Evolutionary conservation across 2,329 filamentous ascomycete genomes (phyloP).

Genomic region (Domatiomyces globalis): DNA sequence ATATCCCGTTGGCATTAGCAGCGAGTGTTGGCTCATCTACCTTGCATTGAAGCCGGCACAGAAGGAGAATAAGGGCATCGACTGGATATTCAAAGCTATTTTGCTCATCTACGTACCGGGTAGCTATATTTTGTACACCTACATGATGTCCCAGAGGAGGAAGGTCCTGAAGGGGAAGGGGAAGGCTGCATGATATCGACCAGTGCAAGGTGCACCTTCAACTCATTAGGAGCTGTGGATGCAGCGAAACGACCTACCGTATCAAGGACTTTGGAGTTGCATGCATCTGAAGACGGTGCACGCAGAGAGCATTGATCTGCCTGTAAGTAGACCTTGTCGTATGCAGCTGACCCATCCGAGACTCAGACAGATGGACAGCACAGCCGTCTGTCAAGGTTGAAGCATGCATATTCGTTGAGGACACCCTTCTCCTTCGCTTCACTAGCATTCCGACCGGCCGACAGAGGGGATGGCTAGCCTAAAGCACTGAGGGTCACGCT

Average conservation of each 20-base stretch:
- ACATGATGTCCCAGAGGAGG: constrained; percentile 84
- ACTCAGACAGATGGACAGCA: too few species aligned
- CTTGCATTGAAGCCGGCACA: constrained; percentile 49
- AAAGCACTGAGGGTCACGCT: not conserved
- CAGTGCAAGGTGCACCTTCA: not conserved
- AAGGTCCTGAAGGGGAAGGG: constrained; percentile 56
- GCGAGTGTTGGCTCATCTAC: constrained; percentile 72
- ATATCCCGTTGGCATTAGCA: constrained; percentile 81
- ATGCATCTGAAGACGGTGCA: not conserved
- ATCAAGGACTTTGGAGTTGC: not conserved
- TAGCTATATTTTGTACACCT: constrained; percentile 73
- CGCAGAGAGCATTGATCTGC: too few species aligned
- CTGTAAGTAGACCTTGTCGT: not conserved
- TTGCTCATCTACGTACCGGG: constrained; percentile 68
- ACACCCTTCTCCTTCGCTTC: too few species aligned
- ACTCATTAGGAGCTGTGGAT: not conserved
- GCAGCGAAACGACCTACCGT: not conserved
- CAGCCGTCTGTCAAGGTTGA: too few species aligned
- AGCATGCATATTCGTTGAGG: too few species aligned
- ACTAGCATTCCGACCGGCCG: too few species aligned
- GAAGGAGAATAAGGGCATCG: constrained; percentile 37
- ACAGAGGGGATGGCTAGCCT: not conserved
- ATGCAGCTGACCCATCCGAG: not conserved
- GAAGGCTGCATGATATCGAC: constrained; percentile 22
- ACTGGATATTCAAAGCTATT: constrained; percentile 49